phyloP scores from a whole-genome alignment of 2,329 filamentous ascomycete genomes.

The Trichoderma sp. region DNA sequence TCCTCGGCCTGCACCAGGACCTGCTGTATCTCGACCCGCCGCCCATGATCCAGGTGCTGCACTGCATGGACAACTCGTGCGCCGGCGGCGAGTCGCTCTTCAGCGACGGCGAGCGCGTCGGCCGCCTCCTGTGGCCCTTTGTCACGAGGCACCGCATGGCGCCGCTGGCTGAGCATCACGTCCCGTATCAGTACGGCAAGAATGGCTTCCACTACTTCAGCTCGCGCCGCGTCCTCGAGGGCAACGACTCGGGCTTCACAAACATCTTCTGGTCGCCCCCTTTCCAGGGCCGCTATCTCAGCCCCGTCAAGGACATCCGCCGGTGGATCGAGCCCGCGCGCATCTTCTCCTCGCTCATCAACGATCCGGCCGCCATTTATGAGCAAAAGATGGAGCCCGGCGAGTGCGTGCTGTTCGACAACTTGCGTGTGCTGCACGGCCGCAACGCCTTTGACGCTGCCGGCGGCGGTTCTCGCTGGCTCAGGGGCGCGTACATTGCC shows the following conservation, averaged over 20 bases:
- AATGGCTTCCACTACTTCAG: slow-evolving; percentile 61
- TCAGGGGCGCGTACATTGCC: slow-evolving; percentile 82
- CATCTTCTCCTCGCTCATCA: slow-evolving; percentile 58
- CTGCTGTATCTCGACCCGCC: slow-evolving; percentile 79
- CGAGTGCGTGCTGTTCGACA: slow-evolving; percentile 92
- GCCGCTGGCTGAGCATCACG: slow-evolving; percentile 23
- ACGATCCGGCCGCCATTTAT: slow-evolving; percentile 57
- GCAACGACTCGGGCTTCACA: slow-evolving; percentile 25
- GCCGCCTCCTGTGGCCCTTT: slow-evolving; percentile 33
- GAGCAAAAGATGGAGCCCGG: slow-evolving; percentile 73
- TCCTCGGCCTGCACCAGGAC: slow-evolving; percentile 89
- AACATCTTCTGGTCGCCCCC: slow-evolving; percentile 67
- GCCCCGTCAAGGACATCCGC: slow-evolving; percentile 24
- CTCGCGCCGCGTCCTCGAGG: slow-evolving; percentile 51
- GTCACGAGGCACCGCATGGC: slow-evolving; percentile 17
- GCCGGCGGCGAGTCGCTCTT: slow-evolving; percentile 84
- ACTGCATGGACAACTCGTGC: slow-evolving; percentile 79
- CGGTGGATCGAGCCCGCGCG: slow-evolving; percentile 49
- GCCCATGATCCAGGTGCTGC: slow-evolving; percentile 80
- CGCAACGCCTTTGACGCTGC: slow-evolving; percentile 67
- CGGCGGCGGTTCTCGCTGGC: slow-evolving; percentile 66
- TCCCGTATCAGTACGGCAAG: slow-evolving; percentile 70
- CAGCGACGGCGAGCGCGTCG: slow-evolving; percentile 68
- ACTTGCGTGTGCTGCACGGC: slow-evolving; percentile 80
- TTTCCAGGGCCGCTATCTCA: slow-evolving; percentile 61